These are phyloP conservation scores for Micractinium sp. DNA, from an alignment of 139 green algal genomes.

Conservation along the genomic window DNA sequence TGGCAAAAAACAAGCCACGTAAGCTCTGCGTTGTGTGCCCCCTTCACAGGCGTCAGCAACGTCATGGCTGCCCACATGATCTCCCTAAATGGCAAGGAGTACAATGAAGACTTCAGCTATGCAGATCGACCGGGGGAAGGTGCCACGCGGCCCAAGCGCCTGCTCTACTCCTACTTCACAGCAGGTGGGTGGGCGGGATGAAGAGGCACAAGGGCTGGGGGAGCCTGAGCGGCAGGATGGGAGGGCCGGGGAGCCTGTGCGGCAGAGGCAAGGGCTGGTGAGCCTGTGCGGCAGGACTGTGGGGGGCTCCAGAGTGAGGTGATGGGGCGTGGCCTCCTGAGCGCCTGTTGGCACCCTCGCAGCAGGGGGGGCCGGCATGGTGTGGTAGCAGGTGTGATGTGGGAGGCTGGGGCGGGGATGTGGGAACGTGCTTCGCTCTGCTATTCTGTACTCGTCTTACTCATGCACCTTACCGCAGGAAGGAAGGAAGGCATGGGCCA, in stretches of 20 bases:
- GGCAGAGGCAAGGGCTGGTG: neutral
- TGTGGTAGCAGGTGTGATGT: no score
- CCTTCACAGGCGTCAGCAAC: constrained; percentile 77
- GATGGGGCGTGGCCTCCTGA: no score
- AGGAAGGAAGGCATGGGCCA: no score
- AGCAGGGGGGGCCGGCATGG: no score
- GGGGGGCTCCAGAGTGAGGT: no score
- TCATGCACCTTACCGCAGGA: no score
- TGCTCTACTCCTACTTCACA: constrained; percentile 93
- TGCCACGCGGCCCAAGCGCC: constrained; percentile 58
- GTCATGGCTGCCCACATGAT: constrained; percentile 95
- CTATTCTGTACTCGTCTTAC: no score
- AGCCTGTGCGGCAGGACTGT: neutral
- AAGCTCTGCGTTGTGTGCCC: neutral
- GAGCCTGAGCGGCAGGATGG: neutral
- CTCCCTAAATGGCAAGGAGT: constrained; percentile 60
- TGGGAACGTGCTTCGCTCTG: no score
- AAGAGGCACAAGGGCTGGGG: neutral
- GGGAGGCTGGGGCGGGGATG: no score
- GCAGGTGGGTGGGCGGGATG: constrained; percentile 30
- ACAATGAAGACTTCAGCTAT: constrained; percentile 28
- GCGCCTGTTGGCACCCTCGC: no score
- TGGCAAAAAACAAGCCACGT: neutral
- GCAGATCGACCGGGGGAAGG: neutral
- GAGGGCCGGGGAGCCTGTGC: neutral